A percentile compares a stretch with the other conserved stretches of the same genome.
Conservation (phyloP, 1,284 basidiomycete genomes). For the Microbotryum saponariae region DNA sequence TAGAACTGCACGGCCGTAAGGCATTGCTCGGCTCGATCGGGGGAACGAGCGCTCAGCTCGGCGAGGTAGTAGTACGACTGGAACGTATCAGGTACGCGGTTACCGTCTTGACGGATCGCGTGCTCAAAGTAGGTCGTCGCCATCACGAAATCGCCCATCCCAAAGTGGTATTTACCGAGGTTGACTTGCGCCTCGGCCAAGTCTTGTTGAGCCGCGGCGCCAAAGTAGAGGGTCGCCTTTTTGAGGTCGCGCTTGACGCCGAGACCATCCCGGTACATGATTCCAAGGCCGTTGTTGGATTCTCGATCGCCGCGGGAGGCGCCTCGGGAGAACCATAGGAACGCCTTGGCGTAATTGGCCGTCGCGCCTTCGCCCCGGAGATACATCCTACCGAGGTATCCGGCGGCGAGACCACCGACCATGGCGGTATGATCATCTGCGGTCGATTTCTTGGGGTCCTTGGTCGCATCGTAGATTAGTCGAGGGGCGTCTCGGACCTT, state of each 20-base stretch:
- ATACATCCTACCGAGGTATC: slow-evolving; percentile 85
- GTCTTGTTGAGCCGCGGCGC: slow-evolving; percentile 71
- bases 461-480: slow-evolving; percentile 46
- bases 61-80: slow-evolving; percentile 89
- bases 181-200: slow-evolving; percentile 86
- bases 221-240: slow-evolving; percentile 63
- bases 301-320: slow-evolving; percentile 62
- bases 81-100: slow-evolving; percentile 56
- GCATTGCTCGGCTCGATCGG: slow-evolving; percentile 53
- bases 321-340: slow-evolving; percentile 90
- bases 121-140: slow-evolving; percentile 70
- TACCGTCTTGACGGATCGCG: slow-evolving; percentile 62
- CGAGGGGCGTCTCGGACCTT: neutral
- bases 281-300: slow-evolving; percentile 78
- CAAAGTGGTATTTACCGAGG: slow-evolving; percentile 71
- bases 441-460: slow-evolving; percentile 33
- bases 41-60: slow-evolving; percentile 54
- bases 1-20: slow-evolving; percentile 79
- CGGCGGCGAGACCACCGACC: slow-evolving; percentile 69
- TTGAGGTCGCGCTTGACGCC: slow-evolving; percentile 50
- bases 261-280: slow-evolving; percentile 84
- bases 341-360: slow-evolving; percentile 62
- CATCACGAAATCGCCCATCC: slow-evolving; percentile 52
- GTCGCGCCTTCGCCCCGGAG: slow-evolving; percentile 86
- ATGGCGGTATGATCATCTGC: slow-evolving; percentile 50